These are phyloP conservation scores for Artemisia annua DNA, from an alignment of 129 eudicot species.

Conservation along the genomic window DNA sequence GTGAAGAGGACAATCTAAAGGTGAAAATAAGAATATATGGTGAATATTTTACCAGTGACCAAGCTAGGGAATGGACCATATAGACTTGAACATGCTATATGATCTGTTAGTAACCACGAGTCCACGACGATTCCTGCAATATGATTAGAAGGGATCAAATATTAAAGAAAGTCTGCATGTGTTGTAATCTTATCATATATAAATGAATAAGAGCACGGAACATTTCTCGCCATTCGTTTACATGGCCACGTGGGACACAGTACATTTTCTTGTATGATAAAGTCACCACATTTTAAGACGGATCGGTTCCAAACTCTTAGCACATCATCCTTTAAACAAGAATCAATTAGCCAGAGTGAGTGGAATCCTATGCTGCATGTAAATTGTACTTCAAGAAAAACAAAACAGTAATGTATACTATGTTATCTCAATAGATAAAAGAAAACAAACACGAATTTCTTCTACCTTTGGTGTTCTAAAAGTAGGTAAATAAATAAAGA, in stretches of 20 bases:
- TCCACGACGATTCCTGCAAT: slow-evolving; percentile 30
- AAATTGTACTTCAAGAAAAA: slow-evolving; percentile 13
- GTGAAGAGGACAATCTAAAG: slow-evolving; percentile 22
- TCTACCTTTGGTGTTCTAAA: slow-evolving; percentile 2
- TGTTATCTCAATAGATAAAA: neutral
- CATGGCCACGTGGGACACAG: slow-evolving; percentile 42
- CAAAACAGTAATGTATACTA: neutral
- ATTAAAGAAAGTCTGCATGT: slow-evolving; percentile 26
- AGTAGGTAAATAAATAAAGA: slow-evolving; percentile 10
- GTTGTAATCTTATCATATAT: slow-evolving; percentile 27
- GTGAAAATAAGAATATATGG: slow-evolving; percentile 42
- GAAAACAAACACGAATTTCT: neutral
- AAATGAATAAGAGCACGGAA: slow-evolving; percentile 7
- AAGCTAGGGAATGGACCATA: slow-evolving; percentile 38
- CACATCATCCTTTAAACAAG: slow-evolving; percentile 33
- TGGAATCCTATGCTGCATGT: slow-evolving; percentile 5
- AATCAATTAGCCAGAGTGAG: slow-evolving; percentile 1
- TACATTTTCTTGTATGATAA: slow-evolving; percentile 23
- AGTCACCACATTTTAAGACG: slow-evolving; percentile 25
- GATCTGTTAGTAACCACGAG: slow-evolving; percentile 19
- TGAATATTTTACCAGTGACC: slow-evolving; percentile 27
- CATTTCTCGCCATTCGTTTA: slow-evolving; percentile 47
- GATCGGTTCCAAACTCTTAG: slow-evolving; percentile 33
- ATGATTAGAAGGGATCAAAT: slow-evolving; percentile 36
- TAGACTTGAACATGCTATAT: slow-evolving; percentile 34